These are phyloP conservation scores for Phytophthora meadii DNA, from an alignment of 352 stramenopile species.

Conservation along the genomic window DNA sequence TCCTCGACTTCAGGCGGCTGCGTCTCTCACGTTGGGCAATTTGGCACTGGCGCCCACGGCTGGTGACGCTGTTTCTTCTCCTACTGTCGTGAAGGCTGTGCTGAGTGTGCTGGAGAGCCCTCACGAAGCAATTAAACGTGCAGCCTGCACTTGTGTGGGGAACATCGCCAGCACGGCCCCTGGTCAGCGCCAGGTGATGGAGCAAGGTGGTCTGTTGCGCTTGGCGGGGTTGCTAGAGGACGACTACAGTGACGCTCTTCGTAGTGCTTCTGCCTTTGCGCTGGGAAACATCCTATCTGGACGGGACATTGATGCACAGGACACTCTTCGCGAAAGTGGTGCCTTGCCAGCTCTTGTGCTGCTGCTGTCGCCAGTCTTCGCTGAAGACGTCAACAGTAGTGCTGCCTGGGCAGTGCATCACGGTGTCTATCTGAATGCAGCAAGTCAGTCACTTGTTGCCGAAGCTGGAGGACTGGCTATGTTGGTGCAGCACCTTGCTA, in stretches of 20 bases:
- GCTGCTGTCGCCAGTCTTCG: constrained; percentile 65
- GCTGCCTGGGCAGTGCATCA: constrained; percentile 83
- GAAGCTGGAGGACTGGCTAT: constrained; percentile 68
- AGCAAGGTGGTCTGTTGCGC: constrained; percentile 51
- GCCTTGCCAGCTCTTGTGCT: constrained; percentile 65
- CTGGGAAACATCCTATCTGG: constrained; percentile 73
- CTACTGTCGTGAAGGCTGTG: constrained; percentile 46
- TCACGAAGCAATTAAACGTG: constrained; percentile 70
- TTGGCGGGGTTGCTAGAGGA: constrained; percentile 57
- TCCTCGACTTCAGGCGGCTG: constrained; percentile 65
- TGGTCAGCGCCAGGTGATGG: constrained; percentile 54
- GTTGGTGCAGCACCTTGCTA: constrained; percentile 58
- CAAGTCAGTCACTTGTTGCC: constrained; percentile 64
- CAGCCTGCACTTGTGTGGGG: constrained; percentile 56
- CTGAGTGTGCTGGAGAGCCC: constrained; percentile 55
- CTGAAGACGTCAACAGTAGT: constrained; percentile 75
- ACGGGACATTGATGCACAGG: constrained; percentile 62
- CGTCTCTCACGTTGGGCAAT: constrained; percentile 70
- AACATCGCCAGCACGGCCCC: constrained; percentile 53
- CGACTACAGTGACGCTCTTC: constrained; percentile 61
- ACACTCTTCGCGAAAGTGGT: constrained; percentile 63
- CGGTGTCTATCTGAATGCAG: constrained; percentile 63
- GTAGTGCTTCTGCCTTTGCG: constrained; percentile 66
- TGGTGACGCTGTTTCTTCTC: constrained; percentile 37
- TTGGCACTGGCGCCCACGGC: constrained; percentile 56